These are phyloP conservation scores for Phytophthora citricola DNA, from an alignment of 352 stramenopile species.

Conservation along the genomic window DNA sequence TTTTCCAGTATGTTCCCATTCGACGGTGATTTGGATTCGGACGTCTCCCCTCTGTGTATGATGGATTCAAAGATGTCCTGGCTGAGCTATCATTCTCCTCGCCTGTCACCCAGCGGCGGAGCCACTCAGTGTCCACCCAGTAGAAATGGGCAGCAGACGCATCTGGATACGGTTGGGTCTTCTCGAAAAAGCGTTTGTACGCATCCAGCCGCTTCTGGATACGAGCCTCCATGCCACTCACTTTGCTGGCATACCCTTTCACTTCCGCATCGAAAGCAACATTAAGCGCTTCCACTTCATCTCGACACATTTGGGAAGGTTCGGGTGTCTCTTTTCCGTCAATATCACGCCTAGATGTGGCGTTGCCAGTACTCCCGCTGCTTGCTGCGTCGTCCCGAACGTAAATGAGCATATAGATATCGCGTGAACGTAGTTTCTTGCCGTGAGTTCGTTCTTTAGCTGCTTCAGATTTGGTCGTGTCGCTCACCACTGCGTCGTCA, in stretches of 20 bases:
- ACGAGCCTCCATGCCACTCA: conserved; percentile 51
- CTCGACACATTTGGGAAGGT: conserved; percentile 43
- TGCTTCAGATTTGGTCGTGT: conserved; percentile 42
- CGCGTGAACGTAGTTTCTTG: conserved; percentile 72
- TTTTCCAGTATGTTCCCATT: conserved; percentile 10
- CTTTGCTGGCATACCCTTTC: conserved; percentile 49
- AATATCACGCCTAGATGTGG: not conserved
- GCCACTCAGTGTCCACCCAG: conserved; percentile 77
- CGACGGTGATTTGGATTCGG: conserved; percentile 8
- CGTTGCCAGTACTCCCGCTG: not conserved
- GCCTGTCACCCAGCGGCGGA: conserved; percentile 69
- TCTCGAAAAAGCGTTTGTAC: conserved; percentile 72
- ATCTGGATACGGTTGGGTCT: conserved; percentile 49
- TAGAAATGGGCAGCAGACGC: conserved; percentile 52
- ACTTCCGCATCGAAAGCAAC: conserved; percentile 58
- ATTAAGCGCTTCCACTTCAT: conserved; percentile 65
- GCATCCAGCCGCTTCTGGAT: conserved; percentile 61
- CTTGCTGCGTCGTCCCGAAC: conserved; percentile 45
- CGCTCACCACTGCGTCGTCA: conserved; percentile 78
- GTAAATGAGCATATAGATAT: conserved; percentile 91
- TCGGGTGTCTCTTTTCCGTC: conserved; percentile 5
- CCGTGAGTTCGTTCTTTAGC: conserved; percentile 50
- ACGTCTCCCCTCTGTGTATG: conserved; percentile 13
- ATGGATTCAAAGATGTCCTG: conserved; percentile 13
- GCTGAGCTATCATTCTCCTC: conserved; percentile 41